Evolutionary conservation across 352 stramenopile genomes (phyloP), one percentile per base, ranked within the genome.

Genomic region (Achlya hypogyna): DNA sequence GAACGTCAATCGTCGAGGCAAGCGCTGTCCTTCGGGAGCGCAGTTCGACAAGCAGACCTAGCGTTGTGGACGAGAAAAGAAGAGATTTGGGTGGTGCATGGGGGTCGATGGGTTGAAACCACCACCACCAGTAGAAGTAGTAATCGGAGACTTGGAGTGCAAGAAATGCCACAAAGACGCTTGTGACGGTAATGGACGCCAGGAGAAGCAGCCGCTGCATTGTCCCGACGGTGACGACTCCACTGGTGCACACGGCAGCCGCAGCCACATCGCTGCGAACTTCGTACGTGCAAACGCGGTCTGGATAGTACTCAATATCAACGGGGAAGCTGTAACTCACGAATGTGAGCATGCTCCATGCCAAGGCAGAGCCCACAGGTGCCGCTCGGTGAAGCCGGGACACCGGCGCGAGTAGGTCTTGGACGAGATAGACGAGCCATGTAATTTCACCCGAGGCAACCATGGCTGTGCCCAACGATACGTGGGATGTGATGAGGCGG

Each of bases 101-200:
- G 12, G 49, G 49, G 10, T 56, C 49, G 25, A 56, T 10, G 25
- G 49, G 10, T 20, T 35, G 49, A 20, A 38, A 56, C 49, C 49
- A 56, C 49, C 49, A 56, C 49, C 49, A 56, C 49, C 49, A 56
- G 49, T 56, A 56, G 31, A 22, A 56, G 49, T 56, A 38, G 8
- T 56, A 56, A 20, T 56, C 25, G 31, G 49, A 56, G 2, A 56
- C 8, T 10, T 56, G 49, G 12, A 56, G 25, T 10, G 25, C n/a
- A 8, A 22, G 8, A 10, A 22, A 56, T 12, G 3, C 49, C 2
- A 56, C 49, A 10, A 10, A 56, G 25, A 56, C 49, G 8, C 49
- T 56, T 16, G 49, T 56, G 49, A 20, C 31, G 31, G 14, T 38
- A 16, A 56, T 56, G 12, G 49, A 10, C 10, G 25, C n/a, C 10